These are phyloP conservation scores for Plasmodium reichenowi DNA, from an alignment of 169 alveolate genomes.

Conservation along the genomic window DNA sequence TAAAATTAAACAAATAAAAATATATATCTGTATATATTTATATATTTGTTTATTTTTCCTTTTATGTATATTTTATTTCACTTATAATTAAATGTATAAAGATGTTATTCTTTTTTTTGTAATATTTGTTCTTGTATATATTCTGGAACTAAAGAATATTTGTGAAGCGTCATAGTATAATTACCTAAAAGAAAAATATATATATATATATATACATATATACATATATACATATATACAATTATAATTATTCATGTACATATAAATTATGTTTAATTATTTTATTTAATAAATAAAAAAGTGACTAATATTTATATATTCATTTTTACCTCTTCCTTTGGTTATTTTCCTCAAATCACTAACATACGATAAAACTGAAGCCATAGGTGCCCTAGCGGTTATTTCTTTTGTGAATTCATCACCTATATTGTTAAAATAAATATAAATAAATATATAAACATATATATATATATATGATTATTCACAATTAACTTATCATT, in stretches of 20 bases:
- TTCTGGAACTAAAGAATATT: slow-evolving; percentile 64
- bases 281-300: too few relatives aligned
- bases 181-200: slow-evolving; percentile 40
- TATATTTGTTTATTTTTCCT: too few relatives aligned
- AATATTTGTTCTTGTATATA: slow-evolving; percentile 74
- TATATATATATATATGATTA: background rate
- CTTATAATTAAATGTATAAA: too few relatives aligned
- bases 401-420: slow-evolving; percentile 73
- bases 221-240: background rate
- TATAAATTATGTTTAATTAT: background rate
- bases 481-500: background rate
- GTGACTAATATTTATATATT: too few relatives aligned
- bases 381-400: slow-evolving; percentile 72
- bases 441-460: background rate
- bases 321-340: slow-evolving; percentile 68
- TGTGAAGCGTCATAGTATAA: slow-evolving; percentile 75
- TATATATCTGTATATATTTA: too few relatives aligned
- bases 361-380: slow-evolving; percentile 73
- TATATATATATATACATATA: background rate
- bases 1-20: too few relatives aligned
- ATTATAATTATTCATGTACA: background rate
- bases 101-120: slow-evolving; percentile 37
- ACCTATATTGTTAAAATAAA: slow-evolving; percentile 23
- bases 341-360: slow-evolving; percentile 75
- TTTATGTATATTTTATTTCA: too few relatives aligned